A percentile compares a stretch with the other conserved stretches of the same genome.
phyloP scores from a whole-genome alignment of 1,284 basidiomycete species.

The Ceratobasidium sp. region DNA sequence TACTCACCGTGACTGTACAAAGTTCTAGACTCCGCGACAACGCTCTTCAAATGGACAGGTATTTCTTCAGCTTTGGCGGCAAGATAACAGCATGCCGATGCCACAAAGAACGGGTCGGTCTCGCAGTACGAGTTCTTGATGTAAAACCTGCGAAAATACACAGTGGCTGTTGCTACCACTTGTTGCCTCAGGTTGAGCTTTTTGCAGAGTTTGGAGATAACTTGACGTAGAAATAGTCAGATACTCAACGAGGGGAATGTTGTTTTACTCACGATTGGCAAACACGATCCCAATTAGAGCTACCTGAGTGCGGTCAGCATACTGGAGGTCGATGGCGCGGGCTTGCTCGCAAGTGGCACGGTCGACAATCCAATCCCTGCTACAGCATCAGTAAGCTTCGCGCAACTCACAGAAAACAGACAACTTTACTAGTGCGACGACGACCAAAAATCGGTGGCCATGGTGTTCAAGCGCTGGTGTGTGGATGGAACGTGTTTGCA shows the following conservation, averaged over 20 bases:
- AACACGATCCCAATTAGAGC: conserved; percentile 88
- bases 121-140: conserved; percentile 93
- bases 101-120: conserved; percentile 92
- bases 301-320: conserved; percentile 80
- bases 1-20: conserved; percentile 79
- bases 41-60: conserved; percentile 93
- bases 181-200: conserved; percentile 87
- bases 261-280: conserved; percentile 72
- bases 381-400: conserved; percentile 54
- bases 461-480: conserved; percentile 43
- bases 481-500: too few relatives aligned
- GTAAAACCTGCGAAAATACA: conserved; percentile 96
- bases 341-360: conserved; percentile 78
- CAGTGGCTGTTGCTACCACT: conserved; percentile 91
- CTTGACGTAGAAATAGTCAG: conserved; percentile 57
- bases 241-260: background rate
- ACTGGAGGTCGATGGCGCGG: conserved; percentile 79
- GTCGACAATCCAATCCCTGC: conserved; percentile 90
- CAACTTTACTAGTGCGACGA: conserved; percentile 59
- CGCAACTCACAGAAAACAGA: background rate
- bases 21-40: conserved; percentile 84
- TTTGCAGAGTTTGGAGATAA: conserved; percentile 89
- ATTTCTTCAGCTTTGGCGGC: conserved; percentile 98
- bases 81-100: conserved; percentile 93
- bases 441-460: conserved; percentile 62